These are phyloP conservation scores for Phytophthora pluvialis DNA, from an alignment of 352 stramenopile species.

Conservation along the genomic window DNA sequence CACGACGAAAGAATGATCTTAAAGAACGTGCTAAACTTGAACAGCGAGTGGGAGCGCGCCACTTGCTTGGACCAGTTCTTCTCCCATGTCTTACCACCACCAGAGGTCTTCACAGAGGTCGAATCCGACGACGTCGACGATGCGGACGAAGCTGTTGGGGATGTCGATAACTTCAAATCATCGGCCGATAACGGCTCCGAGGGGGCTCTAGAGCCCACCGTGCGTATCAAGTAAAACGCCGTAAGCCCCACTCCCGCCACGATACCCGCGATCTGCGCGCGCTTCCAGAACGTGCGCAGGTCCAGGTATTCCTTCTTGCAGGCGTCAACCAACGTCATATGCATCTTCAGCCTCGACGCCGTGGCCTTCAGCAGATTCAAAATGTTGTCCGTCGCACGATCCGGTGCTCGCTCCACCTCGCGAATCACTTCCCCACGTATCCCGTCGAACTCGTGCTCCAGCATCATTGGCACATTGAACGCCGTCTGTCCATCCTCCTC, in stretches of 20 bases:
- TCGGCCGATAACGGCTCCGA: conserved; percentile 43
- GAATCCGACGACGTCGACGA: conserved; percentile 5
- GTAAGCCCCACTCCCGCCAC: conserved; percentile 65
- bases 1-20: conserved; percentile 77
- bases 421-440: conserved; percentile 86
- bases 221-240: conserved; percentile 82
- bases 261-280: conserved; percentile 68
- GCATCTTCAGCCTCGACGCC: conserved; percentile 85
- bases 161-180: conserved; percentile 16
- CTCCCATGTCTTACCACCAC: conserved; percentile 56
- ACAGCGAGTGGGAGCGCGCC: conserved; percentile 65
- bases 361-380: conserved; percentile 85
- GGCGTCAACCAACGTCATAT: conserved; percentile 77
- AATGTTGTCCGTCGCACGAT: conserved; percentile 85
- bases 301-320: conserved; percentile 84
- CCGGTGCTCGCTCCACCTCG: conserved; percentile 79
- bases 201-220: conserved; percentile 42
- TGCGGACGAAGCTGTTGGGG: conserved; percentile 15
- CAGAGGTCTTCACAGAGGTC: conserved; percentile 9
- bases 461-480: conserved; percentile 68
- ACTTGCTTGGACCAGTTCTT: conserved; percentile 84
- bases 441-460: conserved; percentile 88
- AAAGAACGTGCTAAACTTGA: conserved; percentile 73
- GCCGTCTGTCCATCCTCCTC: conserved; percentile 25
- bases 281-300: conserved; percentile 75